Evolutionary conservation across 75 land plant genomes (phyloP).

Genomic region (Pseudotsuga menziesii): DNA sequence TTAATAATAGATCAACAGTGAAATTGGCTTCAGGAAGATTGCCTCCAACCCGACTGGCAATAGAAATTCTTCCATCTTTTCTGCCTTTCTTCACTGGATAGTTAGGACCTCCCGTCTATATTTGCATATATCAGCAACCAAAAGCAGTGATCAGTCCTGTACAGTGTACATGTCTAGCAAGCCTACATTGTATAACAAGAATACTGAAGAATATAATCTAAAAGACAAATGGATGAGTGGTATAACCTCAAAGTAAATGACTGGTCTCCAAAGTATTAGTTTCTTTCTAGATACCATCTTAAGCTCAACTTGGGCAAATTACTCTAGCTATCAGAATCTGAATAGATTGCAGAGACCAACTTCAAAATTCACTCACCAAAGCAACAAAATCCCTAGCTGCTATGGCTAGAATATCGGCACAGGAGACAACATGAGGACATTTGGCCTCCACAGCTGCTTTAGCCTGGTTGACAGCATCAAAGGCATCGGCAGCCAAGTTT

Average conservation of each 20-base stretch:
- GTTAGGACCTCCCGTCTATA: conserved; percentile 29
- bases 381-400: conserved; percentile 16
- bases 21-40: conserved; percentile 14
- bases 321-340: background rate
- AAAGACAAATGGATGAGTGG: too few species aligned
- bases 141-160: background rate
- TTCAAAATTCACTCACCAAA: conserved; percentile 1
- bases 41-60: conserved; percentile 12
- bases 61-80: conserved; percentile 25
- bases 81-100: conserved; percentile 28
- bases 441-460: conserved; percentile 19
- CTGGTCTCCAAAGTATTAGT: too few species aligned
- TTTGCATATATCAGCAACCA: background rate
- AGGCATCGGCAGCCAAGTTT: conserved; percentile 11
- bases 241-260: too few species aligned
- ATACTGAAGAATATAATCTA: too few species aligned
- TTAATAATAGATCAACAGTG: conserved; percentile 17
- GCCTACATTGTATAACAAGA: background rate
- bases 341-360: background rate
- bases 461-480: conserved; percentile 8
- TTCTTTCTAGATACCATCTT: background rate
- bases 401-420: conserved; percentile 26
- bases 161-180: background rate
- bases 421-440: conserved; percentile 23
- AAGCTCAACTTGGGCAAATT: background rate